Evolutionary conservation across 176 grass and related monocot species (phyloP).

Genomic region (bread wheat (Triticum aestivum)): DNA sequence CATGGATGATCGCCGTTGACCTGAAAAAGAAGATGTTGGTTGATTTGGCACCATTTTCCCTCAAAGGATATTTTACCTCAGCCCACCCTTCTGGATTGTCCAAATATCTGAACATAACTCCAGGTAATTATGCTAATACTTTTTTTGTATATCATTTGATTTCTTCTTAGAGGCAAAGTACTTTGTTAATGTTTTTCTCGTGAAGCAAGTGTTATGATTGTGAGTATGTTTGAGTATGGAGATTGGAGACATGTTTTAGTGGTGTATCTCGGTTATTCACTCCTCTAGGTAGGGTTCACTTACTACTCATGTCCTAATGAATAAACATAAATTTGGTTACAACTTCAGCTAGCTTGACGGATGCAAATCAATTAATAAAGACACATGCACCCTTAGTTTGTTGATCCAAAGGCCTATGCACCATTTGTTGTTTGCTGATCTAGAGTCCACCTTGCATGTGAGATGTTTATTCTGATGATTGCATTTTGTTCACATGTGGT

Average conservation of each 20-base stretch:
- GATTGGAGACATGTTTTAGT: background rate
- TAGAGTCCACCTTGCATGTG: background rate
- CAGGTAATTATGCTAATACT: background rate
- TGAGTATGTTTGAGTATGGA: background rate
- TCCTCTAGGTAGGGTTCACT: background rate
- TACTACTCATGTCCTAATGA: background rate
- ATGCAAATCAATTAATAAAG: background rate
- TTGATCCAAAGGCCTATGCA: background rate
- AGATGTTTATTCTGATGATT: background rate
- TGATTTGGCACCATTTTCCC: background rate
- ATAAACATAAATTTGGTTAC: background rate
- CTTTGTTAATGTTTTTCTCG: background rate
- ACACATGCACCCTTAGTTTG: background rate
- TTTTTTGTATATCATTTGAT: background rate
- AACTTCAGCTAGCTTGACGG: background rate
- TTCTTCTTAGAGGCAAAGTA: background rate
- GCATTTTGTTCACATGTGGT: background rate
- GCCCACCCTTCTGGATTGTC: background rate
- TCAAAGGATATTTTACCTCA: background rate
- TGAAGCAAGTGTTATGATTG: background rate
- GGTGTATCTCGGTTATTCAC: background rate
- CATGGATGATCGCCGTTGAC: background rate
- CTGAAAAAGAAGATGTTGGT: background rate
- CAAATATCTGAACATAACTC: background rate
- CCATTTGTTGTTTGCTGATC: background rate